Evolutionary conservation across 352 stramenopile genomes (phyloP).

Genomic region (Globisporangium lucens): DNA sequence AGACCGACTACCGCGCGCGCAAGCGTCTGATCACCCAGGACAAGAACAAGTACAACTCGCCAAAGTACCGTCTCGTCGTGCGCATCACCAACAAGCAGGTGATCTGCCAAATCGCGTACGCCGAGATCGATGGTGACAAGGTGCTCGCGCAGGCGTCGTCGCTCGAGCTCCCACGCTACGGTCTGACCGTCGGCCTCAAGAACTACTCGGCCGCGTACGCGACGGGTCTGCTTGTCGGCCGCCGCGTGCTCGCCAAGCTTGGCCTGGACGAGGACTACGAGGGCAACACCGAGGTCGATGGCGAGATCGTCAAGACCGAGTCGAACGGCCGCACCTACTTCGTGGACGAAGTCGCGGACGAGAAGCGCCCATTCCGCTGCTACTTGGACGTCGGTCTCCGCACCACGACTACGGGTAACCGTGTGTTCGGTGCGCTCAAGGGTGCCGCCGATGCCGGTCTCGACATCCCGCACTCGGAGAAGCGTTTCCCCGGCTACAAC

Average conservation of each 20-base stretch:
- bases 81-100: conserved; percentile 96
- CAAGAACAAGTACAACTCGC: conserved; percentile 99
- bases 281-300: conserved; percentile 96
- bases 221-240: conserved; percentile 93
- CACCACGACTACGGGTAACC: conserved; percentile 96
- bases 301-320: conserved; percentile 94
- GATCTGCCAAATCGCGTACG: conserved; percentile 98
- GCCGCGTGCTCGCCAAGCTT: conserved; percentile 97
- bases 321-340: conserved; percentile 97
- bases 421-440: conserved; percentile 99
- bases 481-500: conserved; percentile 99
- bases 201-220: conserved; percentile 99
- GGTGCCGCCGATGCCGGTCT: conserved; percentile 97
- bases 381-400: conserved; percentile 98
- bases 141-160: conserved; percentile 93
- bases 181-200: conserved; percentile 96
- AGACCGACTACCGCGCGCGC: conserved; percentile 99
- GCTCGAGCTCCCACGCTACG: conserved; percentile 96
- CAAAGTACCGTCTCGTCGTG: conserved; percentile 97
- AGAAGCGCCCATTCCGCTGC: conserved; percentile 97
- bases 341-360: conserved; percentile 98
- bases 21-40: conserved; percentile 98
- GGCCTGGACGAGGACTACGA: conserved; percentile 98
- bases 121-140: conserved; percentile 98
- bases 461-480: conserved; percentile 98